Conservation (phyloP, 2,329 filamentous ascomycete species). For the Neoarthrinium moseri region DNA sequence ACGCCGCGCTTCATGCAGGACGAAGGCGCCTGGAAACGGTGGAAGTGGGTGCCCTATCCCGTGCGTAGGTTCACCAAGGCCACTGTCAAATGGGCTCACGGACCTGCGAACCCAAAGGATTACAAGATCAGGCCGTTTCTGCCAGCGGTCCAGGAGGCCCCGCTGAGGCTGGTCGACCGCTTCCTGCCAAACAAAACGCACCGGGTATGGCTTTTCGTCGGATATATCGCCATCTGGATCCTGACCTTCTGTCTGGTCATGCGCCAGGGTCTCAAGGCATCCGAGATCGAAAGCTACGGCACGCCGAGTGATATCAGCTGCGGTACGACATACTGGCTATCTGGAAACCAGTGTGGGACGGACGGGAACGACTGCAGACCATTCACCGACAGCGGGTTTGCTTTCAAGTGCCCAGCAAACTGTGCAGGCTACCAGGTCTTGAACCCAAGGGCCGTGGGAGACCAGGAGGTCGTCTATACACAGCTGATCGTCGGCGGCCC, state of each 20-base stretch:
- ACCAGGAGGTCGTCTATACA: slow-evolving; percentile 62
- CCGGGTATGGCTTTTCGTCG: slow-evolving; percentile 55
- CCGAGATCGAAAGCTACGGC: slow-evolving; percentile 68
- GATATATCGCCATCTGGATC: slow-evolving; percentile 67
- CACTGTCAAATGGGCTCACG: slow-evolving; percentile 49
- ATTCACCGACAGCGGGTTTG: slow-evolving; percentile 67
- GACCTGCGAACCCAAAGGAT: slow-evolving; percentile 51
- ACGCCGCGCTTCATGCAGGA: slow-evolving; percentile 63
- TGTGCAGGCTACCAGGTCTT: slow-evolving; percentile 65
- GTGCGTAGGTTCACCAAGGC: slow-evolving; percentile 44
- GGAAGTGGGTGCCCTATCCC: slow-evolving; percentile 60
- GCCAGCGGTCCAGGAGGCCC: slow-evolving; percentile 65
- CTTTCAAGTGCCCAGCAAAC: slow-evolving; percentile 73
- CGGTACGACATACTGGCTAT: slow-evolving; percentile 66
- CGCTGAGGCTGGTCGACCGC: slow-evolving; percentile 61
- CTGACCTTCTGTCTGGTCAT: slow-evolving; percentile 68
- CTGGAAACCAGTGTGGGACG: slow-evolving; percentile 70
- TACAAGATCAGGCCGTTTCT: slow-evolving; percentile 60
- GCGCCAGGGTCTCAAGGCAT: slow-evolving; percentile 56
- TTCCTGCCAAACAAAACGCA: slow-evolving; percentile 60
- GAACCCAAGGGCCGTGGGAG: slow-evolving; percentile 74
- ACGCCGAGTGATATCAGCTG: slow-evolving; percentile 65
- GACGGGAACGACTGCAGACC: slow-evolving; percentile 75
- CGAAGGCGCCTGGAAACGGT: slow-evolving; percentile 46
- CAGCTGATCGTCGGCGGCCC: slow-evolving; percentile 70